phyloP scores from a whole-genome alignment of 805 yeast genomes.

The Sungouiella blattae region DNA sequence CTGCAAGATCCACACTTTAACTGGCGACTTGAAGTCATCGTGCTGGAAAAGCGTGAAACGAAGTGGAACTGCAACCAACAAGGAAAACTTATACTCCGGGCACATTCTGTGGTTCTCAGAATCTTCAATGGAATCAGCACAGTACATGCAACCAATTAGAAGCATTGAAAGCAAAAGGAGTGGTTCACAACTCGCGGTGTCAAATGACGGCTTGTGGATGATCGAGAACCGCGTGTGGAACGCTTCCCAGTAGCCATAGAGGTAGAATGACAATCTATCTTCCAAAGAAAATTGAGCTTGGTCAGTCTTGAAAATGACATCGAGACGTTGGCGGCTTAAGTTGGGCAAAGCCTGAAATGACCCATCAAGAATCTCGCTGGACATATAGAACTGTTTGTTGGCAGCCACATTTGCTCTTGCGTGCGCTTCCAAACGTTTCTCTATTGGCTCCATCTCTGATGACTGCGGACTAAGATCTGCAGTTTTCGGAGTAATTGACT shows the following conservation, averaged over 20 bases:
- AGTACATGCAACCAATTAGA: slow-evolving; percentile 51
- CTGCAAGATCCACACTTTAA: slow-evolving; percentile 73
- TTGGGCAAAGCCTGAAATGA: slow-evolving; percentile 28
- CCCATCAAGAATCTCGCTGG: slow-evolving; percentile 32
- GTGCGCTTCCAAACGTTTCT: slow-evolving; percentile 14
- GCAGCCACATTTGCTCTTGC: slow-evolving; percentile 21
- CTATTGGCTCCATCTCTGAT: slow-evolving; percentile 4
- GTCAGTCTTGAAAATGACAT: slow-evolving; percentile 23
- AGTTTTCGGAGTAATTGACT: slow-evolving; percentile 17
- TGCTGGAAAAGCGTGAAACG: slow-evolving; percentile 69
- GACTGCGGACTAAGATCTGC: slow-evolving; percentile 9
- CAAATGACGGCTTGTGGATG: slow-evolving; percentile 58
- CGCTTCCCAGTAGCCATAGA: slow-evolving; percentile 50
- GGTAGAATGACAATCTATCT: slow-evolving; percentile 34
- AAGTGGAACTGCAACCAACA: slow-evolving; percentile 52
- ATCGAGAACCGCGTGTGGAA: slow-evolving; percentile 60
- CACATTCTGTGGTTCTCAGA: slow-evolving; percentile 18
- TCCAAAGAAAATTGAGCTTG: slow-evolving; percentile 23
- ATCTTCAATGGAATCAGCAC: slow-evolving; percentile 24
- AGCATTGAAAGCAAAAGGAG: slow-evolving; percentile 54
- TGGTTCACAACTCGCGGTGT: slow-evolving; percentile 44
- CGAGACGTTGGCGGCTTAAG: slow-evolving; percentile 22
- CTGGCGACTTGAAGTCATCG: slow-evolving; percentile 73
- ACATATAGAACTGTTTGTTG: slow-evolving; percentile 37
- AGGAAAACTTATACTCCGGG: slow-evolving; percentile 41